Conservation (phyloP, 176 grass and related monocot species). For the Puccinellia tenuiflora region DNA sequence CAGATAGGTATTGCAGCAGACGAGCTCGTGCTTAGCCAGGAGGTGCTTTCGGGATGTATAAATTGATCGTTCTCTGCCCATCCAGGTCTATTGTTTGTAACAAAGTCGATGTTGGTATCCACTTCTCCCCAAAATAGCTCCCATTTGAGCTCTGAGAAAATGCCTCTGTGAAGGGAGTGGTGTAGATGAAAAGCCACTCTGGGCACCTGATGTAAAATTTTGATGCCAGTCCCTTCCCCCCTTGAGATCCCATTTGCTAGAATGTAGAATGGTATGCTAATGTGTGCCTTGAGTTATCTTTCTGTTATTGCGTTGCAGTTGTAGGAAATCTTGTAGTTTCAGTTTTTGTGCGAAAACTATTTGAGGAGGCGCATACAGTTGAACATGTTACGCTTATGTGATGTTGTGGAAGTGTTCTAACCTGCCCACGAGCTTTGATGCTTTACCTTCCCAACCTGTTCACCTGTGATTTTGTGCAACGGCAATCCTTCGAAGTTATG, state of each 20-base stretch:
- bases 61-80: constrained; percentile 11
- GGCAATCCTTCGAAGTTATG: no score
- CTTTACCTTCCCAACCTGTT: not conserved
- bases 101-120: constrained; percentile 13
- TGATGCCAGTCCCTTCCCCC: not conserved
- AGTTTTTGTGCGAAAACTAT: not conserved
- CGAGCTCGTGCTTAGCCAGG: constrained; percentile 13
- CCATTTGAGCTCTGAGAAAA: constrained; percentile 43
- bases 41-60: constrained; percentile 37
- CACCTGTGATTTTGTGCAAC: not conserved
- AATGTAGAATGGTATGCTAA: not conserved
- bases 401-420: not conserved
- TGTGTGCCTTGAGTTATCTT: constrained; percentile 1
- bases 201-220: constrained; percentile 36
- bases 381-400: constrained; percentile 16
- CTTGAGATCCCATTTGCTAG: constrained; percentile 20
- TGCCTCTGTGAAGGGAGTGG: constrained; percentile 12
- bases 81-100: constrained; percentile 45
- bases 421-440: constrained; percentile 18
- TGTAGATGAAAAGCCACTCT: constrained; percentile 22
- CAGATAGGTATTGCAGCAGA: constrained; percentile 17
- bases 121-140: constrained; percentile 22
- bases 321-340: constrained; percentile 29
- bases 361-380: not conserved
- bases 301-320: not conserved